A percentile compares a stretch with the other conserved stretches of the same genome.
These are phyloP conservation scores for Cercospora sp. DNA, from an alignment of 2,329 filamentous ascomycete species.

Conservation along the genomic window DNA sequence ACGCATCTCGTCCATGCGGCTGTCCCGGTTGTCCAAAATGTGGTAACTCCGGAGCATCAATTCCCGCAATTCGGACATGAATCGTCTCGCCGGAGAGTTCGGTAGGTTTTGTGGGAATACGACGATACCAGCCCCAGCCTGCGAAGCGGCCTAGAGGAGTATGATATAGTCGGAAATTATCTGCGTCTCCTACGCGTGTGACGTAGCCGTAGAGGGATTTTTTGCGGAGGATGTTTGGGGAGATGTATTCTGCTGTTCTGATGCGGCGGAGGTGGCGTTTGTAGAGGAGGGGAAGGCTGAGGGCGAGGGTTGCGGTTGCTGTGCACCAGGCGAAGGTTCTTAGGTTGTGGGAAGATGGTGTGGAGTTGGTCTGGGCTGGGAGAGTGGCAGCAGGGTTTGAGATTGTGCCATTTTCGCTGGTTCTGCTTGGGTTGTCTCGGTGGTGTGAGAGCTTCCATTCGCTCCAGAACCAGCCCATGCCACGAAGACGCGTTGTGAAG, in stretches of 20 bases:
- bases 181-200: conserved; percentile 92
- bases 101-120: conserved; percentile 20
- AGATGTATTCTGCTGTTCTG: conserved; percentile 72
- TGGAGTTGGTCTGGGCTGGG: background rate
- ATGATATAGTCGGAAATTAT: conserved; percentile 92
- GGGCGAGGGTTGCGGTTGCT: background rate
- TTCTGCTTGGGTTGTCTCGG: background rate
- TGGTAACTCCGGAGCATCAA: conserved; percentile 89
- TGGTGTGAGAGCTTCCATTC: conserved; percentile 2
- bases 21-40: conserved; percentile 91
- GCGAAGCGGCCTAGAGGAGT: conserved; percentile 84
- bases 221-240: conserved; percentile 70
- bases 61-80: conserved; percentile 81
- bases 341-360: background rate
- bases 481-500: background rate
- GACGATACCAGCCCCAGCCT: conserved; percentile 69
- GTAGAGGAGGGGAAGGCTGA: conserved; percentile 57
- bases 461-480: conserved; percentile 14
- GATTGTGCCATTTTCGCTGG: background rate
- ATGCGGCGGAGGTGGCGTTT: conserved; percentile 76
- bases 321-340: conserved; percentile 5
- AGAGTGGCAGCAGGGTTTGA: too few species aligned
- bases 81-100: conserved; percentile 58
- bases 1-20: conserved; percentile 77
- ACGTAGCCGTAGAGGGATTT: conserved; percentile 80